Base-by-base conservation (phyloP, 306 rosid genomes). In the Begonia peltatifolia region DNA sequence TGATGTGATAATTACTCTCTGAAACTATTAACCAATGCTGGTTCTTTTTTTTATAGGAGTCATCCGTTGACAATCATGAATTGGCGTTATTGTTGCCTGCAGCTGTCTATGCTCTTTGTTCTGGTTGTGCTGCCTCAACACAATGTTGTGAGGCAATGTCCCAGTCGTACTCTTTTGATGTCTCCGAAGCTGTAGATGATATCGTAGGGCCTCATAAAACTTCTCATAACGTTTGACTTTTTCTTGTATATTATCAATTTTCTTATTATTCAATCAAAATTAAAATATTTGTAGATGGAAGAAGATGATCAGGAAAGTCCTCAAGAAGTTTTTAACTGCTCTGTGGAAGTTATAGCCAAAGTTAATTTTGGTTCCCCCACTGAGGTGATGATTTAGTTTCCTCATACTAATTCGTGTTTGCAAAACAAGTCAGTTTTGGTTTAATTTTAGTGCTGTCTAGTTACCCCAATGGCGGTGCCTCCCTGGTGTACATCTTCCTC, bases 91-190 rank as follows among this genome's bases (percentile, higher is more conserved):
- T 82, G 70, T 63, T 84, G 58, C 94, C 95, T 41, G 66, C 87
- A 70, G 87, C 95, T 66, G 71, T 80, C 46, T 76, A 62, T 78
- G 81, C 97, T 57, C 94, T 89, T 66, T 89, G 87, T 68, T 66
- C 72, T 53, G 94, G 95, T 64, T 71, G 72, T 67, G 76, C 68
- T 66, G 81, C 78, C 52, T 80, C 75, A 35, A 41, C 56, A 41
- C 73, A 69, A 71, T 73, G 73, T 69, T 62, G 62, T 58, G 62
- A 63, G 48, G 80, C 67, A 58, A 25, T 63, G 63, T 68, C 75
- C 44, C 46, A 55, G 15, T 64, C 62, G 42, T 63, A 62, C 66
- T 54, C 60, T 59, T 71, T 56, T 62, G 79, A 79, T 65, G 71
- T 54, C 46, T 10, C 55, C 44, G 76, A 73, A 58, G 70, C 71